Evolutionary conservation across 306 rosid species (phyloP), one percentile per base, ranked within the genome.

Genomic region (Spatholobus suberectus): DNA sequence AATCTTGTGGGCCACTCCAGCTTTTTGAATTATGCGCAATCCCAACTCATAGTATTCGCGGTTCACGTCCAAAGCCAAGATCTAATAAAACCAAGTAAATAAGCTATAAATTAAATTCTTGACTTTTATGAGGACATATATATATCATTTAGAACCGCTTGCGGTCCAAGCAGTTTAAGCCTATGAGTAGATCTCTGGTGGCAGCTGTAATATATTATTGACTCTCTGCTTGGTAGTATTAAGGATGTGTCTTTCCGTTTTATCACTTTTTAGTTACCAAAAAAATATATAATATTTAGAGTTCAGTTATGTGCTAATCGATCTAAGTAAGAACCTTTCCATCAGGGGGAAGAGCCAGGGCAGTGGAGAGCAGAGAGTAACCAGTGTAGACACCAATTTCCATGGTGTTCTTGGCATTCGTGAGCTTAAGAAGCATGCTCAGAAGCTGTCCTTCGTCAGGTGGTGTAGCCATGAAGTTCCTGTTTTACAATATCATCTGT

Each of bases 301-400:
- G 18, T 26, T 51, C 6, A 49, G 9, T 18, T 11, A 51, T 73
- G 41, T 34, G 35, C 12, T 1, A 34, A 65, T 57, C 0, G 17
- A 2, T 41, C 9, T 71, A 14, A 2, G 12, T 4, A 74, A 0
- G 57, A 18, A 93, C 97, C 97, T 88, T 87, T 87, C 98, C 98
- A 78, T 93, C 94, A 0, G 83, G 85, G 0, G 97, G 98, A 80
- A 95, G 84, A 58, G 98, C 98, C 5, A 95, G 88, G 57, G 98
- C 98, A 0, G 97, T 91, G 74, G 97, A 90, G 0, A 95, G 97
- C 35, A 95, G 89, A 44, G 98, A 95, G 79, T 95, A 95, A 18
- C 98, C 98, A 2, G 98, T 95, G 89, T 54, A 95, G 55, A 95
- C 98, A 70, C 98, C 98, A 43, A 94, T 94, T 88, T 94, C 98